Evolutionary conservation across 306 rosid genomes (phyloP).

Genomic region (Acacia crassicarpa): DNA sequence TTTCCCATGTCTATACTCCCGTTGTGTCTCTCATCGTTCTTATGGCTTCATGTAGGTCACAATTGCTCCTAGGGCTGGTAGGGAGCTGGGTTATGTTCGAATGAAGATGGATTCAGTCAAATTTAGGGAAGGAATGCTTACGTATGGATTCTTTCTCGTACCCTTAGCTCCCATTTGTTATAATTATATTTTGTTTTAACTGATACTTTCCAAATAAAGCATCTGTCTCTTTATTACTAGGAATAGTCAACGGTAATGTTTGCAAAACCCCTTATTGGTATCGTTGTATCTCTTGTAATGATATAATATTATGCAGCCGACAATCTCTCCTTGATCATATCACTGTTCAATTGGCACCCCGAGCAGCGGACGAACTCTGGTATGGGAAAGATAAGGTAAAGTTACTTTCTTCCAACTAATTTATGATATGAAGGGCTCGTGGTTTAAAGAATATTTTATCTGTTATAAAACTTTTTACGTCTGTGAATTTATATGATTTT

Average conservation of each 20-base stretch:
- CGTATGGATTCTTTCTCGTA: constrained; percentile 54
- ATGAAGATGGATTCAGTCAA: constrained; percentile 80
- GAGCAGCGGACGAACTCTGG: constrained; percentile 98
- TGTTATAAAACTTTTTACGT: background rate
- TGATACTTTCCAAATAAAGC: constrained; percentile 23
- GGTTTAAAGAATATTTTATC: background rate
- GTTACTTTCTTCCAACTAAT: constrained; percentile 1
- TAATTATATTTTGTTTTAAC: constrained; percentile 19
- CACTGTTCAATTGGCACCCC: constrained; percentile 94
- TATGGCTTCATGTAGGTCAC: constrained; percentile 67
- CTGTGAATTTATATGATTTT: background rate
- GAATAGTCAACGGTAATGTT: constrained; percentile 14
- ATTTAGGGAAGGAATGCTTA: constrained; percentile 81
- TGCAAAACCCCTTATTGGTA: constrained; percentile 3
- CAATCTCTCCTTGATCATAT: constrained; percentile 92
- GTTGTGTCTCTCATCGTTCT: constrained; percentile 9
- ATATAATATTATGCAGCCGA: constrained; percentile 61
- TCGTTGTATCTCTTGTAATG: constrained; percentile 22
- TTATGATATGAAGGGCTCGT: background rate
- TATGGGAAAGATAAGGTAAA: constrained; percentile 76
- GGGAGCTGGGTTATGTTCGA: constrained; percentile 96
- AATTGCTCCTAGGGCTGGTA: constrained; percentile 98
- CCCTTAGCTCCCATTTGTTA: constrained; percentile 6
- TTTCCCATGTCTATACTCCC: background rate
- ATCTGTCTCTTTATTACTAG: constrained; percentile 22